phyloP scores from a whole-genome alignment of 2,329 filamentous ascomycete genomes.

The Epichloe hybrida region DNA sequence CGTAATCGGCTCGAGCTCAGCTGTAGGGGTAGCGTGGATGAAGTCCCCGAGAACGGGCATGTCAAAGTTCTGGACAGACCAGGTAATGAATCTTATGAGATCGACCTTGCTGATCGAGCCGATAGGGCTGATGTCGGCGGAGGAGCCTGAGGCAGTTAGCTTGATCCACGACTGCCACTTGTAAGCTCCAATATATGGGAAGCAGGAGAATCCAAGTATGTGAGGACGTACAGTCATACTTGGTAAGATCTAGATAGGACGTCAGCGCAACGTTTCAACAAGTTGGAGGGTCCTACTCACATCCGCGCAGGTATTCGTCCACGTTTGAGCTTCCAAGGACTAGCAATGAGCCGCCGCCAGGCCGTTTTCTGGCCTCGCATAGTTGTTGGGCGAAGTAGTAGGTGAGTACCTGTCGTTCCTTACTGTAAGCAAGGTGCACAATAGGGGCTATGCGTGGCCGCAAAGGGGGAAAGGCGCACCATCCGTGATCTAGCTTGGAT shows the following conservation, averaged over 20 bases:
- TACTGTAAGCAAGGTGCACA: not conserved
- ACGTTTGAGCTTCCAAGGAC: constrained; percentile 18
- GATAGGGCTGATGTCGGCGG: constrained; percentile 26
- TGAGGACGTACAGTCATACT: constrained; percentile 13
- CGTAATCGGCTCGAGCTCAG: constrained; percentile 33
- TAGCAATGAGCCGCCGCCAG: constrained; percentile 13
- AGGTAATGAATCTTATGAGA: constrained; percentile 50
- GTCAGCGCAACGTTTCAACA: not conserved
- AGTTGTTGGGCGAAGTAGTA: constrained; percentile 34
- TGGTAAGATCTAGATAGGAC: constrained; percentile 17
- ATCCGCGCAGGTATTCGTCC: constrained; percentile 12
- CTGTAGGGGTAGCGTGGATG: constrained; percentile 41
- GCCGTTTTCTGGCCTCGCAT: constrained; percentile 10
- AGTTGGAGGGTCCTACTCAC: not conserved
- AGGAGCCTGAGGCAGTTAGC: constrained; percentile 9
- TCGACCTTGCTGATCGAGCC: constrained; percentile 39
- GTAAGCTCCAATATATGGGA: not conserved
- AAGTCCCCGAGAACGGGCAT: constrained; percentile 51
- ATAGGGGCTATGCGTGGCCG: not conserved
- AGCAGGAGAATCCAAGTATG: not conserved
- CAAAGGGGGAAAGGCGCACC: constrained; percentile 23
- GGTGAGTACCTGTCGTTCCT: not conserved
- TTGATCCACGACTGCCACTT: not conserved
- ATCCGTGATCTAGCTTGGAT: constrained; percentile 52
- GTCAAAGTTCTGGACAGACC: constrained; percentile 38